Base-by-base conservation (phyloP, 2,329 filamentous ascomycete species). In the Pseudonectria buxi region DNA sequence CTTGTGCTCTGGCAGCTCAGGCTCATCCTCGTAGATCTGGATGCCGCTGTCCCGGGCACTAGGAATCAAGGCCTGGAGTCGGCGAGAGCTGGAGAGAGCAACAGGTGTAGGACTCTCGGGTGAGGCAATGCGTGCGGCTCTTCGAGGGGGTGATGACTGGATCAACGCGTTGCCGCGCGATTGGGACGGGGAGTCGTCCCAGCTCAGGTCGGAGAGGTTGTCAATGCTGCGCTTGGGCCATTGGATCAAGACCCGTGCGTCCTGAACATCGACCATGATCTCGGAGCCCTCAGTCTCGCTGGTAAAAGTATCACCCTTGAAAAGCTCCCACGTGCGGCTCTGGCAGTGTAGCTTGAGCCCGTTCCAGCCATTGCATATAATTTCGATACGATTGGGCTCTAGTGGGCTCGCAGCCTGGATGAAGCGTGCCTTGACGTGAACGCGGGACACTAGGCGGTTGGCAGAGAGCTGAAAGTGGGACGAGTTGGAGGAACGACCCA, bases 331-430 rank as follows among this genome's bases (percentile, higher is more conserved):
- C 3, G 86, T 83, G 47, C 82, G 80, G 37, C 87, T 87, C 62
- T 90, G 83, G 67, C 87, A 95, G 64, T 95, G 88, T 49, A 98
- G 66, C 67, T 87, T 94, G 47, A 92, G 72, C 12, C 92, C 92
- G 60, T 98, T 98, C 90, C 90, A 96, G 14, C 92, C 92, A 54
- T 84, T 77, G 69, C 92, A 98, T 53, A 86, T 74, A 51, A 98
- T 83, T 61, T 95, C 86, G 30, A 98, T 77, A 60, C 79, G 82
- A 58, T 84, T 86, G 43, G 78, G 72, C 49, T 86, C 79, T 51
- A 86, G 73, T 5, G 75, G 74, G 36, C 76, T 72, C 14, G 72
- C 65, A 10, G 86, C 78, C 14, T 83, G 73, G 44, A 90, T 76
- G 60, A 89, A 98, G 35, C 81, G 77, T 44, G 88, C 89, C 63